Base-by-base conservation (phyloP, 441 rosid species). In the Croton setiger region DNA sequence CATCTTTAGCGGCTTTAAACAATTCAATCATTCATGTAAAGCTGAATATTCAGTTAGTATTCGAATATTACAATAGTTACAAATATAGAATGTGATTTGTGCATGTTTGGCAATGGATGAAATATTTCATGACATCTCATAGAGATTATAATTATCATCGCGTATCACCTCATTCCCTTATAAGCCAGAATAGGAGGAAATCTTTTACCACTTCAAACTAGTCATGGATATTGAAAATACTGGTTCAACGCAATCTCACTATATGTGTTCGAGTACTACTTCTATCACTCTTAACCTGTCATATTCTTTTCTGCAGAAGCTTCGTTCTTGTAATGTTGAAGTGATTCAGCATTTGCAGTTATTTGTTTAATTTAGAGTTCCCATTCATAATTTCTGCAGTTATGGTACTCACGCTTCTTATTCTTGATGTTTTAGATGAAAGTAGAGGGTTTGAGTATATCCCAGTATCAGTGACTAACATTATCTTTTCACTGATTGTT, bases 401-500 rank as follows among this genome's bases (percentile, higher is more conserved):
- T 60, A 18, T 39, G 20, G 33, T 53, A n/a, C 10, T 27, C 2
- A 8, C 53, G 15, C 15, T 21, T 51, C 7, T 21, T 37, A 13
- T 37, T 37, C 7, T 39, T 13, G 51, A 12, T 62, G 27, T 8
- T 54, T 62, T 18, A 2, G n/a, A 13, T 54, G 33, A 43, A 39
- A 55, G 8, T 18, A 33, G 23, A 43, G 63, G 23, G 15, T 37
- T 7, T 5, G 36, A 52, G 23, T 20, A 31, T 59, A 23, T 44
- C 31, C 43, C 20, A 43, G 15, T 55, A 43, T 60, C 56, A 36
- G 45, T 45, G 17, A 57, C 74, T 66, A 47, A 72, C 18, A 37
- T 56, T 37, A 18, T 39, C n/a, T 45, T 64, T 48, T 51, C 9
- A 0, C 67, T 72, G 21, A 67, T 47, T 74, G 68, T 57, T 69